A percentile compares a stretch with the other conserved stretches of the same genome.
phyloP scores from a whole-genome alignment of 2,329 filamentous ascomycete genomes.

The Cytospora piceicola region DNA sequence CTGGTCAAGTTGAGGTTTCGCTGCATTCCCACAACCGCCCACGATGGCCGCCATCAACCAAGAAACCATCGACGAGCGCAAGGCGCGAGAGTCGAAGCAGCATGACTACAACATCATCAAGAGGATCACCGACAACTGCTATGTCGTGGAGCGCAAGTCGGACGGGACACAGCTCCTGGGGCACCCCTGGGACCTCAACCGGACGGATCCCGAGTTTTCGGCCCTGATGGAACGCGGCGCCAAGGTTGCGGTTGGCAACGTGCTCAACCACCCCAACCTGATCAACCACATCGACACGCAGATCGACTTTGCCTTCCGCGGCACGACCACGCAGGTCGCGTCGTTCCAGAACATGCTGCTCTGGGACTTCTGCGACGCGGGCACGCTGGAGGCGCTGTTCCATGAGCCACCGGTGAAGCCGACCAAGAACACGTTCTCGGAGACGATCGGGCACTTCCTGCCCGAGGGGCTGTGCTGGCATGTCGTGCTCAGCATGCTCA shows the following conservation, averaged over 20 bases:
- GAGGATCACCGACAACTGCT: conserved; percentile 36
- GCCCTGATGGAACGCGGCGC: conserved; percentile 39
- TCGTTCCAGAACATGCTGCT: conserved; percentile 42
- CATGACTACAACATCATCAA: conserved; percentile 40
- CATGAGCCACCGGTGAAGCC: conserved; percentile 34
- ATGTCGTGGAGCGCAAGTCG: conserved; percentile 40
- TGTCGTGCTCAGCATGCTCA: conserved; percentile 51
- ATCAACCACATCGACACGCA: conserved; percentile 46
- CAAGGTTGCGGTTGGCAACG: conserved; percentile 37
- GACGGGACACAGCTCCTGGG: conserved; percentile 43
- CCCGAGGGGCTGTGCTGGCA: conserved; percentile 62
- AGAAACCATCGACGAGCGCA: conserved; percentile 5
- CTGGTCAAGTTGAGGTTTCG: not conserved
- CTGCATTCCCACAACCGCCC: not conserved
- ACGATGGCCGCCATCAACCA: conserved; percentile 19
- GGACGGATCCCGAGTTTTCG: conserved; percentile 26
- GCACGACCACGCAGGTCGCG: conserved; percentile 22
- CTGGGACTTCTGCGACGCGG: conserved; percentile 58
- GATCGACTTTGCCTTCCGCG: conserved; percentile 31
- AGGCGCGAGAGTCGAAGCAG: conserved; percentile 35
- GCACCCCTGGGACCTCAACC: conserved; percentile 32
- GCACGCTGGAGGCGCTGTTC: conserved; percentile 49
- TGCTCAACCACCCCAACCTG: conserved; percentile 56
- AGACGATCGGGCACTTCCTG: conserved; percentile 41
- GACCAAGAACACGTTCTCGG: conserved; percentile 13